Conservation (phyloP, 305 asterid genomes). For the Fraxinus sp. region DNA sequence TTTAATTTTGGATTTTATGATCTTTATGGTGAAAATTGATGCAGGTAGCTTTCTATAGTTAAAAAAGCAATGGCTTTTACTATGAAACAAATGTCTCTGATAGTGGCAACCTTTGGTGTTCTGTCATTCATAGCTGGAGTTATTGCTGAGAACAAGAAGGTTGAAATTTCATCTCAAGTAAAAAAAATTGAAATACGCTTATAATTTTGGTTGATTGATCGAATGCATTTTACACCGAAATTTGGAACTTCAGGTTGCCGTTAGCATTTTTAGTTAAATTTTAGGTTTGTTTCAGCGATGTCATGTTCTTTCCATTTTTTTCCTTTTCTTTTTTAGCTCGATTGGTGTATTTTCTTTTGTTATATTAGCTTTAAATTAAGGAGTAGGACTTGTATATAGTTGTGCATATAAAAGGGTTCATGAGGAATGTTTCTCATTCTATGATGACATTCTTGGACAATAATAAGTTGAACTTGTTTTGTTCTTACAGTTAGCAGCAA, state of each 20-base stretch:
- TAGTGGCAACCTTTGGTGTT: constrained; percentile 56
- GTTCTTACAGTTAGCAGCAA: neutral
- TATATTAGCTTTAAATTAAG: neutral
- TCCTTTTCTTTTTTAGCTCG: neutral
- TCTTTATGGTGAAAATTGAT: constrained; percentile 2
- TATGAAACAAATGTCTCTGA: constrained; percentile 57
- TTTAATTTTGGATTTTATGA: neutral
- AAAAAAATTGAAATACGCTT: neutral
- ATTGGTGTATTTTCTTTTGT: neutral
- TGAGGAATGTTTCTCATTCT: neutral
- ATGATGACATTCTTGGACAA: neutral
- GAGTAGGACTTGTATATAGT: neutral
- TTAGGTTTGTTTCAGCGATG: neutral
- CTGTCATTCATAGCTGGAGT: constrained; percentile 71
- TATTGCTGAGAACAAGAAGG: constrained; percentile 87
- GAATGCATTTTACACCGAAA: neutral
- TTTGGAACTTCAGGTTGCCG: neutral
- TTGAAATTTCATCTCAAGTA: constrained; percentile 13
- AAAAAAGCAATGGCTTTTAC: constrained; percentile 50
- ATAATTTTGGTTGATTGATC: neutral
- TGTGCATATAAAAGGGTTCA: neutral
- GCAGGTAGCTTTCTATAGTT: constrained; percentile 33
- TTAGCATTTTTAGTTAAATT: neutral
- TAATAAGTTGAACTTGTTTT: neutral
- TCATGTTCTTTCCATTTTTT: neutral